Conservation (phyloP, 2,329 filamentous ascomycete genomes). For the Mycosphaerella arachidis region DNA sequence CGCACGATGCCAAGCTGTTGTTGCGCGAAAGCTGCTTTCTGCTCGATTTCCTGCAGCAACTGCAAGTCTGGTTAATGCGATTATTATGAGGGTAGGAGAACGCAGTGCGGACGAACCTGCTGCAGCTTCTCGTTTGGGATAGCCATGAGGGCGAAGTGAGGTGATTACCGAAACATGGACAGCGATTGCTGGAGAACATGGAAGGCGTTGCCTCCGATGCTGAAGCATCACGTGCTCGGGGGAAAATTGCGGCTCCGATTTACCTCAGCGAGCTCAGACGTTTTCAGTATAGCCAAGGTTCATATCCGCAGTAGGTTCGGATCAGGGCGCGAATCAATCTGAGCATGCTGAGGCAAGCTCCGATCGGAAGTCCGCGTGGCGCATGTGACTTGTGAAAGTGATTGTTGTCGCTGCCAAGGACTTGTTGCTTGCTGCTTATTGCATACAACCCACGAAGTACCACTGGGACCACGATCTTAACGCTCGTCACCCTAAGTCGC, state of each 20-base stretch:
- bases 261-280: too few relatives aligned
- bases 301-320: too few relatives aligned
- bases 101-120: conserved; percentile 59
- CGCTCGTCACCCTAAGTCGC: too few relatives aligned
- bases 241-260: neutral
- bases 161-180: too few relatives aligned
- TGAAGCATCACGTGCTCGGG: neutral
- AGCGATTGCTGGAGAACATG: too few relatives aligned
- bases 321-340: too few relatives aligned
- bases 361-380: too few relatives aligned
- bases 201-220: too few relatives aligned
- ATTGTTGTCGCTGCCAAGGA: neutral
- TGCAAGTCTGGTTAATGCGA: conserved; percentile 37
- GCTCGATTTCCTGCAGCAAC: conserved; percentile 91
- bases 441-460: neutral
- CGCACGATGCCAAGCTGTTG: conserved; percentile 87
- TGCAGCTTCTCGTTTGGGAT: conserved; percentile 91
- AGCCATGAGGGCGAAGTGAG: conserved; percentile 57
- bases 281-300: too few relatives aligned
- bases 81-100: neutral
- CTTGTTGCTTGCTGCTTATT: neutral
- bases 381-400: neutral
- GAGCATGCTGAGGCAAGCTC: too few relatives aligned
- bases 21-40: conserved; percentile 79
- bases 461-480: too few relatives aligned